Conservation (phyloP, 768 basidiomycete genomes). For the Punctularia strigosozonata region DNA sequence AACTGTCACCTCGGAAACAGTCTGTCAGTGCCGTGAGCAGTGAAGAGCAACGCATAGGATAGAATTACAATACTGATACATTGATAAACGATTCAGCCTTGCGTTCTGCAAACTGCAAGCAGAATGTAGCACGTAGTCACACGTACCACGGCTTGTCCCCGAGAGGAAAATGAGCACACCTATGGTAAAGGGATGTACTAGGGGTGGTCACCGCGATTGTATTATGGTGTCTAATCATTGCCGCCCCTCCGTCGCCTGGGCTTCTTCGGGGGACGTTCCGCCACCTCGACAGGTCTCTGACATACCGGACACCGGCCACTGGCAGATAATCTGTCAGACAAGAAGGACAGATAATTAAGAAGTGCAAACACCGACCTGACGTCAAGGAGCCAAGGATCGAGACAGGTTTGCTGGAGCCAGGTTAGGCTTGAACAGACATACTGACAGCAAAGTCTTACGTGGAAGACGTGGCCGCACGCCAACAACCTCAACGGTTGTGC, state of each 20-base stretch:
- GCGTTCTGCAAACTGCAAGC: too few relatives aligned
- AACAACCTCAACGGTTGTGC: slow-evolving; percentile 67
- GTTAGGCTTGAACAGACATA: background rate
- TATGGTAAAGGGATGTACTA: background rate
- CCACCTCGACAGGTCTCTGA: slow-evolving; percentile 57
- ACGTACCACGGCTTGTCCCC: background rate
- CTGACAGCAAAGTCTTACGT: slow-evolving; percentile 38
- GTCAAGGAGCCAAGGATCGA: slow-evolving; percentile 82
- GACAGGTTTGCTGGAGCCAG: slow-evolving; percentile 60
- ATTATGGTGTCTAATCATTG: background rate
- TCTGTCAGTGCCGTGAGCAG: background rate
- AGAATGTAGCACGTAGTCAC: background rate
- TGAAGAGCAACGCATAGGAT: background rate
- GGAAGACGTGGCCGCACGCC: slow-evolving; percentile 81
- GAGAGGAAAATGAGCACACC: background rate
- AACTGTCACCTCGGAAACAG: background rate
- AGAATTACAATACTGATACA: background rate
- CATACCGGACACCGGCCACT: slow-evolving; percentile 86
- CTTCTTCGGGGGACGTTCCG: slow-evolving; percentile 23
- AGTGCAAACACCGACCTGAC: too few relatives aligned
- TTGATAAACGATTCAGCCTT: too few relatives aligned
- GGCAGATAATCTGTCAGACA: too few relatives aligned
- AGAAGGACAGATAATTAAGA: too few relatives aligned
- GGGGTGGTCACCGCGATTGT: background rate
- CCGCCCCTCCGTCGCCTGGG: slow-evolving; percentile 15